These are phyloP conservation scores for Paraleonurus japonicus DNA, from an alignment of 257 asterid genomes.

Conservation along the genomic window DNA sequence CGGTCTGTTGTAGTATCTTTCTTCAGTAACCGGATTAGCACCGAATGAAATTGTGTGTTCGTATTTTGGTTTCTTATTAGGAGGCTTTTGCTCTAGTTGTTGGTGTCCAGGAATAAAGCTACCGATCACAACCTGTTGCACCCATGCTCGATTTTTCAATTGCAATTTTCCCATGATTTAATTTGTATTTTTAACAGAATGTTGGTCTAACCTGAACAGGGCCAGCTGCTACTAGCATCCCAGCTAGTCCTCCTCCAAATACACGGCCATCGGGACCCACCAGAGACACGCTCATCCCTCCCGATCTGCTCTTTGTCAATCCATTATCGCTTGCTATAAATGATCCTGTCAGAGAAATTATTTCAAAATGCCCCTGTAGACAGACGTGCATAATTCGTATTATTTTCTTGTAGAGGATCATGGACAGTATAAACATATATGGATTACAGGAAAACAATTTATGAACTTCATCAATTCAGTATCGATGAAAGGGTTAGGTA, in stretches of 20 bases:
- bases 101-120: constrained; percentile 58
- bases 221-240: constrained; percentile 84
- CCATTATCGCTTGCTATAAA: constrained; percentile 78
- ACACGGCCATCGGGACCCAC: constrained; percentile 94
- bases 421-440: neutral
- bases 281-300: constrained; percentile 87
- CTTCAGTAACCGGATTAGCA: constrained; percentile 43
- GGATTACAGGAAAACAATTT: neutral
- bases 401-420: neutral
- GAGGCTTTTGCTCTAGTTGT: constrained; percentile 47
- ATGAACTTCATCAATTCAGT: neutral
- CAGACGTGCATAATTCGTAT: neutral
- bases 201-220: constrained; percentile 69
- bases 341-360: constrained; percentile 78
- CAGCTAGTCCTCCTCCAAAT: constrained; percentile 96
- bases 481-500: neutral
- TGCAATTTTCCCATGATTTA: neutral
- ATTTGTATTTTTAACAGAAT: neutral
- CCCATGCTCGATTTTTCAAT: neutral
- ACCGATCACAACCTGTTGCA: constrained; percentile 74
- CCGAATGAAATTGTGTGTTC: constrained; percentile 53
- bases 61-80: constrained; percentile 50
- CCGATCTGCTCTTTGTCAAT: constrained; percentile 74
- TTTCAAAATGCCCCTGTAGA: constrained; percentile 78
- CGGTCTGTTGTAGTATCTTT: constrained; percentile 31